Base-by-base conservation (phyloP, 345 rosid genomes). In the Populus pruinosa region DNA sequence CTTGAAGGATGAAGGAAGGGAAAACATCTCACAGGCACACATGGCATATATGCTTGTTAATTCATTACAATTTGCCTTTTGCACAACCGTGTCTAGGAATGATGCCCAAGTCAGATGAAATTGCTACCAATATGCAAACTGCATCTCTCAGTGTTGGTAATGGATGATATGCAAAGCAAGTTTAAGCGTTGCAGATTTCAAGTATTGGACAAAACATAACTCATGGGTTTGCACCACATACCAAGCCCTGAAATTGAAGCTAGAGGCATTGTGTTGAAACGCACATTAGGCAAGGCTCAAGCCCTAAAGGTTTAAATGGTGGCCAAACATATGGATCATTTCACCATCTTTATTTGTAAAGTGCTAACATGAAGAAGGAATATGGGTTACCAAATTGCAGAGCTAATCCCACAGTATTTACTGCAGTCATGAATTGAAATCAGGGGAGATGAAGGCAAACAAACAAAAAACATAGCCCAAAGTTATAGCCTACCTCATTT, bases 401-500 rank as follows among this genome's bases (percentile, higher is more conserved):
- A 20, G 38, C 72, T 21, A 44, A 17, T 7, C 21, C 61, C 47
- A 55, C n/a, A 55, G 59, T 33, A 18, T 74, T 43, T 39, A 64
- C 53, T 8, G 25, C 31, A 50, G 25, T 76, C 25, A 27, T 23
- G 36, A 53, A 14, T 68, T 69, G 31, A 69, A 41, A 70, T 5
- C 14, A 44, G 49, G 49, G 35, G 44, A 43, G 73, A 43, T 13
- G 49, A 5, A 53, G 9, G 5, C 20, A 72, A 17, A 8, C 3
- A 5, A 20, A 7, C 21, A n/a, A 72, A 1, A 69, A 39, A 76
- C 29, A 35, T 47, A 47, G 27, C 18, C 2, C 27, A 47, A 47
- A 38, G 20, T 49, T 17, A 44, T 36, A 69, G 39, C 63, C 75
- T 82, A 92, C 99, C 95, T 79, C 98, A 72, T 79, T 87, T 85